Base-by-base conservation (phyloP, 1,284 basidiomycete genomes). In the Microstroma glucosiphilum region DNA sequence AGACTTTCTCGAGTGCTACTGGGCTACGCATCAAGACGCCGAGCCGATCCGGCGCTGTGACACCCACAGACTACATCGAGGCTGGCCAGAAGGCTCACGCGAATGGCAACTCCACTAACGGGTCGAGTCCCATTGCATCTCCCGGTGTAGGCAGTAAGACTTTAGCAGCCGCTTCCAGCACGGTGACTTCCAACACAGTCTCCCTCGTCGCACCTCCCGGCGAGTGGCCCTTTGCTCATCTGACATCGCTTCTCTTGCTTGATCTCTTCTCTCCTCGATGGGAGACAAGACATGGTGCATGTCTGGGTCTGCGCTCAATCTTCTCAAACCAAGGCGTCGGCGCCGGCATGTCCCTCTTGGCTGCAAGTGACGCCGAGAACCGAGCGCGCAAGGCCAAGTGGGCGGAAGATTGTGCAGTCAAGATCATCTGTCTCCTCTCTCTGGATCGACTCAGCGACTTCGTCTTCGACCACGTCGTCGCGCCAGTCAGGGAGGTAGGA, bases 381-480 rank as follows among this genome's bases (percentile, higher is more conserved):
- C 67, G 56, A 15, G 58, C 59, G 43, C 62, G 59, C 63, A 91
- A 94, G 73, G 88, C 90, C 79, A 83, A 84, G 64, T 94, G 92
- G 91, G 91, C 89, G 79, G 93, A 93, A 69, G 87, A 89, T 63
- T 82, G 96, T 17, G 89, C 92, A 1, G 87, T 91, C 11, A 89
- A 89, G 69, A 86, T 97, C 57, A 85, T 98, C 1, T 90, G 88
- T 69, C 87, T 98, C 12, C 89, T 98, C 69, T 88, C 92, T n/a
- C 83, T 97, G 19, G 96, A 99, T 80, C 86, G 96, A 15, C 96
- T 99, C 71, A 92, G 93, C 8, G 96, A 99, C 81, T 99, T 96
- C 77, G 88, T 97, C 49, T 91, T 92, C 7, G 96, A 99, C 77
- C 92, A 91, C 85, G 91, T 97, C 56, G 87, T 98, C 19, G 94